phyloP scores from a whole-genome alignment of 345 rosid genomes.

The Citrus unshiu region DNA sequence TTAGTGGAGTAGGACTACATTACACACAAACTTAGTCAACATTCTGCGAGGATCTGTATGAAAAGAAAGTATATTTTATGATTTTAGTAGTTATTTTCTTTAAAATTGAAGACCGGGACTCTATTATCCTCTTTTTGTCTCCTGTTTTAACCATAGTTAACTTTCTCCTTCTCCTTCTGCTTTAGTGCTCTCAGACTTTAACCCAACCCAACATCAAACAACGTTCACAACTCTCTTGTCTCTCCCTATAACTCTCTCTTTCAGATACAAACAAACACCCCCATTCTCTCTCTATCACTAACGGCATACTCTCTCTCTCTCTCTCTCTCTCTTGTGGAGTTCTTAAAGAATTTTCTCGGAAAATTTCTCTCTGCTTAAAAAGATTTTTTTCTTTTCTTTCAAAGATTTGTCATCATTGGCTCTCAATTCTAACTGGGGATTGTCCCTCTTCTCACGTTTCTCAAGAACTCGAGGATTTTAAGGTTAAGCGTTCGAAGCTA shows the following conservation, averaged over 20 bases:
- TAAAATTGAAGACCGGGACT: not conserved
- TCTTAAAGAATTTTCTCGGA: not conserved
- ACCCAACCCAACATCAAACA: conserved; percentile 2
- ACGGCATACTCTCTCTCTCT: conserved; percentile 6
- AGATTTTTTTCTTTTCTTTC: not conserved
- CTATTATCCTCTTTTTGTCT: not conserved
- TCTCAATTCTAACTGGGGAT: not conserved
- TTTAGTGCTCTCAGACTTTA: not conserved
- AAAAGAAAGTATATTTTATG: not conserved
- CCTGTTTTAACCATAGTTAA: conserved; percentile 9
- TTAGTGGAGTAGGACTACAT: too few relatives aligned
- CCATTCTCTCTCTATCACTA: not conserved
- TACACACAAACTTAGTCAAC: too few relatives aligned
- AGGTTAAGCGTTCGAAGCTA: not conserved
- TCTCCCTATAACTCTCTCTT: not conserved
- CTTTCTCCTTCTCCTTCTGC: not conserved
- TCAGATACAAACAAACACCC: too few relatives aligned
- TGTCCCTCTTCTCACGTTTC: not conserved
- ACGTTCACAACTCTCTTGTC: conserved; percentile 1
- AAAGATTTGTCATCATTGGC: not conserved
- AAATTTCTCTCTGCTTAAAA: not conserved
- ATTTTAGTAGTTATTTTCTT: too few relatives aligned
- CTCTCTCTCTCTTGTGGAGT: not conserved
- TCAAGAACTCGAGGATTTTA: not conserved
- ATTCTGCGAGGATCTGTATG: not conserved